A percentile compares a stretch with the other conserved stretches of the same genome.
These are phyloP conservation scores for Penicillium lagena DNA, from an alignment of 495 filamentous ascomycete species.

Conservation along the genomic window DNA sequence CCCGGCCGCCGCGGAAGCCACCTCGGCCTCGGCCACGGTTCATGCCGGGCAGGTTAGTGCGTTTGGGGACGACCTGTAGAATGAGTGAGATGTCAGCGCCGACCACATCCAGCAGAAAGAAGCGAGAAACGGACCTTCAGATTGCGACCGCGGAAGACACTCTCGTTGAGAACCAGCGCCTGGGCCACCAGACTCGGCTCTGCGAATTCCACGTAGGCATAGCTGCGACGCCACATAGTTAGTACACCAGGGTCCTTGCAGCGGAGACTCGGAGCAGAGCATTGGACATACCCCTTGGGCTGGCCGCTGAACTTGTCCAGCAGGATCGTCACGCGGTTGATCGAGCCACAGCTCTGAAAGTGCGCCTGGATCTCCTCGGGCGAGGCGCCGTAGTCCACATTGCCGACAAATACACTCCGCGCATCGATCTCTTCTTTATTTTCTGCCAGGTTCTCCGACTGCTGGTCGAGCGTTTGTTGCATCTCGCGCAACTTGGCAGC, in stretches of 20 bases:
- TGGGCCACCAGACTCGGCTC: slow-evolving; percentile 91
- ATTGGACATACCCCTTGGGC: slow-evolving; percentile 79
- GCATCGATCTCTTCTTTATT: slow-evolving; percentile 95
- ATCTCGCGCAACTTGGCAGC: slow-evolving; percentile 95
- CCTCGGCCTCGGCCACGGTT: slow-evolving; percentile 71
- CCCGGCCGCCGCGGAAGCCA: slow-evolving; percentile 58
- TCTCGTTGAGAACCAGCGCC: slow-evolving; percentile 93
- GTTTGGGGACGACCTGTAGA: slow-evolving; percentile 81
- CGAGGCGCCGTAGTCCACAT: slow-evolving; percentile 96
- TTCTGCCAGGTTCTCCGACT: slow-evolving; percentile 74
- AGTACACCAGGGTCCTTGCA: slow-evolving; percentile 34
- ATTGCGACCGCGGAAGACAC: slow-evolving; percentile 88
- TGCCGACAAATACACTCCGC: slow-evolving; percentile 95
- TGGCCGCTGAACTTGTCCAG: slow-evolving; percentile 97
- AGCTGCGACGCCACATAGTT: slow-evolving; percentile 52
- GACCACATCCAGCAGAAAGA: not conserved
- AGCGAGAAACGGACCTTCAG: slow-evolving; percentile 62
- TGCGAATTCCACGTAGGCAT: slow-evolving; percentile 98
- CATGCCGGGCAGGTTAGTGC: slow-evolving; percentile 96
- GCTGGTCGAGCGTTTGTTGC: slow-evolving; percentile 84
- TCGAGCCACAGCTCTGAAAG: slow-evolving; percentile 95
- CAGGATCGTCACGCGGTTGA: slow-evolving; percentile 96
- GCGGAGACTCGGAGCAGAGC: not conserved
- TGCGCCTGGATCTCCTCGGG: slow-evolving; percentile 99
- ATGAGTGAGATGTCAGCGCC: not conserved